Evolutionary conservation across 1,284 basidiomycete species (phyloP), one percentile per base, ranked within the genome.

Genomic region (Trichosporon faecale): DNA sequence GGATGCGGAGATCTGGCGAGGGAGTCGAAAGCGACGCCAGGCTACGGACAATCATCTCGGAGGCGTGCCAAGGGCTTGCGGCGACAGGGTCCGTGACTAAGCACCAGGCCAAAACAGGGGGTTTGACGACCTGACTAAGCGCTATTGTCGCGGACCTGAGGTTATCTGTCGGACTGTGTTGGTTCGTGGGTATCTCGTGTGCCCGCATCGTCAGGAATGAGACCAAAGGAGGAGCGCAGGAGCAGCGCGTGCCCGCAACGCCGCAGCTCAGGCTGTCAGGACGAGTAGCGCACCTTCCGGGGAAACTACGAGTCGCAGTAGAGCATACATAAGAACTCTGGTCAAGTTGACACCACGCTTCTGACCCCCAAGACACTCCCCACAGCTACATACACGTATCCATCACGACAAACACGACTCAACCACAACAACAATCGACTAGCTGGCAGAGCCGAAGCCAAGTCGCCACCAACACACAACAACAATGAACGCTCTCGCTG

Each of bases 1-100:
- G 21, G n/a, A 18, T 23, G 49, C 14, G 49, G 11, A 52, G 49
- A 52, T 52, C 49, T 52, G 49, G 49, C 49, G 49, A 21, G 49
- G 11, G 49, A 52, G 49, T 52, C 49, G 49, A 52, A 52, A 21
- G 49, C 49, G n/a, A 46, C 44, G 44, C 44, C 44, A 46, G 44
- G 44, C 44, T 18, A 6, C 44, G 44, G 44, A 46, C 16, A 46
- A 46, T 46, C 44, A 25, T 1, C 6, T 9, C 49, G 49, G 49
- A 52, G 23, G 21, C 18, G 21, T 25, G 49, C 23, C 49, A 23
- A 25, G 49, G 49, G 21, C 21, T 7, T 23, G 21, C 49, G n/a
- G 49, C n/a, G 49, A 21, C 49, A 52, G 49, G 49, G 49, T n/a
- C 49, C 49, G 49, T 52, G 49, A 52, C 49, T 52, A 52, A 52